Evolutionary conservation across 1,284 basidiomycete species (phyloP), one percentile per base, ranked within the genome.

Genomic region (Anthracocystis panici-leucophaei): DNA sequence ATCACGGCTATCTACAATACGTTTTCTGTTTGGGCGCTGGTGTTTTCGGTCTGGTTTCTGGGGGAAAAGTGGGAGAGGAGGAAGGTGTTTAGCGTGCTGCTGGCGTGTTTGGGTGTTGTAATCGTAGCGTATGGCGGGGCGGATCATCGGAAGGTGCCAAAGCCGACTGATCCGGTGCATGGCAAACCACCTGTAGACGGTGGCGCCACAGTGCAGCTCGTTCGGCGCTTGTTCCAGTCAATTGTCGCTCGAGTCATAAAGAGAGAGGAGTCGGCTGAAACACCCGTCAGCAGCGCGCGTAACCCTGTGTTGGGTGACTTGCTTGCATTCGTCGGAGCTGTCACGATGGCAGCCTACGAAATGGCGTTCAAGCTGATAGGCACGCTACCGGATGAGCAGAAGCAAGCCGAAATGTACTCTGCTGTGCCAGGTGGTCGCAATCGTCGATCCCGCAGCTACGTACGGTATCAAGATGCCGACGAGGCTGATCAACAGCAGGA

Each of bases 1-100:
- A 82, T 85, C 52, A 85, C 83, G 0, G 74, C 82, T 38, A 83
- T 85, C 55, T 85, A 85, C 76, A 85, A 85, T 53, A 84, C 83
- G 3, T 84, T 83, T 42, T 78, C 81, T 21, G 77, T 85, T 3
- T 84, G 82, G 80, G 84, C 84, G 31, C 73, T 85, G 20, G 84
- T 85, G 18, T 82, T 85, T 20, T 80, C 80, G 11, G 80, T 85
- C n/a, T 77, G 73, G 53, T 82, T 85, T 31, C 70, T 85, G 11
- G 76, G 82, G 38, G 83, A 84, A 35, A 69, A 64, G 38, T 85
- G 84, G 83, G 56, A 79, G 50, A 72, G 55, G 67, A 41, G 72
- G 6, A 84, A 84, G 50, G 83, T 82, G 11, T 58, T 79, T 14
- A 78, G 82, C 1, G 82, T 84, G 6, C 49, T 82, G 11, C 65